These are phyloP conservation scores for Heliamphora pulchella DNA, from an alignment of 179 eudicot species.

Conservation along the genomic window DNA sequence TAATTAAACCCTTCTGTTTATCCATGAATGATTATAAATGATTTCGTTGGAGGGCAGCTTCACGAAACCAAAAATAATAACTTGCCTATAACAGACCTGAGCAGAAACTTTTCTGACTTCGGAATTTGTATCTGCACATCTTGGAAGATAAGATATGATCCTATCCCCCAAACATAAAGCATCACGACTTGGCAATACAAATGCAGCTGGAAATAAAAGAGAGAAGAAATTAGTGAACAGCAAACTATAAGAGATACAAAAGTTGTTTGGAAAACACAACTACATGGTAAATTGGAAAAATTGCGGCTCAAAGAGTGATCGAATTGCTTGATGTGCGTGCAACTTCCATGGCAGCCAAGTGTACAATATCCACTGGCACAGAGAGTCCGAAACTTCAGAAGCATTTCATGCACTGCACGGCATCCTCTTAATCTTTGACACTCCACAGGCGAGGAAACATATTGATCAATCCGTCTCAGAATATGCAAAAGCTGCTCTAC, in stretches of 20 bases:
- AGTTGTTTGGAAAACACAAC: constrained; percentile 8
- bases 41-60: not conserved
- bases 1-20: not conserved
- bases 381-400: constrained; percentile 67
- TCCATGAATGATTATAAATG: not conserved
- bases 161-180: constrained; percentile 91
- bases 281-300: constrained; percentile 42
- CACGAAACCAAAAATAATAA: constrained; percentile 11
- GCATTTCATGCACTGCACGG: constrained; percentile 77
- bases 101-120: constrained; percentile 85
- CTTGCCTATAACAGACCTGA: constrained; percentile 46
- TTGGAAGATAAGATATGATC: constrained; percentile 82
- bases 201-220: constrained; percentile 57
- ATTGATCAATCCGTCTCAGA: constrained; percentile 78
- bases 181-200: constrained; percentile 89
- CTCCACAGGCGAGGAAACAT: constrained; percentile 76
- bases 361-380: constrained; percentile 78
- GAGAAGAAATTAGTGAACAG: constrained; percentile 11
- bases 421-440: constrained; percentile 88
- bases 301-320: constrained; percentile 29
- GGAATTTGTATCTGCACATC: constrained; percentile 84
- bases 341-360: constrained; percentile 82
- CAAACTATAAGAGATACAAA: not conserved
- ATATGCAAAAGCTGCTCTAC: constrained; percentile 91
- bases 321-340: constrained; percentile 63